phyloP scores from a whole-genome alignment of 2,329 filamentous ascomycete genomes.

The Aspergillus sojae region DNA sequence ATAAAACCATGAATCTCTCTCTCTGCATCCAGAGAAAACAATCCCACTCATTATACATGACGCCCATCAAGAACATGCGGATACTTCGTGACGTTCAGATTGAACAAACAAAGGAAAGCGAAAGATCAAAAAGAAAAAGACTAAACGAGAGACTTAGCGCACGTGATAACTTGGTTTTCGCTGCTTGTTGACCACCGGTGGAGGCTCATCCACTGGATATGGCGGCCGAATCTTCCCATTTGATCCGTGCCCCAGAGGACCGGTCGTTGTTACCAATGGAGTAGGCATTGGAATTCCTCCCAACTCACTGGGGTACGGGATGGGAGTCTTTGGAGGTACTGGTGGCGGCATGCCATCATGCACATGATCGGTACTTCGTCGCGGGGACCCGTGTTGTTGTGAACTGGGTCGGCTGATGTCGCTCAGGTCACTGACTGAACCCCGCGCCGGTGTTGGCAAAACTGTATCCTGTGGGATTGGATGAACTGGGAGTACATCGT shows the following conservation, averaged over 20 bases:
- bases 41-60: background rate
- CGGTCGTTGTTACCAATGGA: conserved; percentile 29
- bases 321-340: conserved; percentile 75
- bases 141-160: conserved; percentile 37
- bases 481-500: conserved; percentile 33
- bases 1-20: background rate
- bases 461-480: conserved; percentile 32
- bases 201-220: conserved; percentile 80
- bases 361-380: conserved; percentile 39
- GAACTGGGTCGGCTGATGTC: conserved; percentile 36
- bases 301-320: conserved; percentile 54
- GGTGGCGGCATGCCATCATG: conserved; percentile 59
- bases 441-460: conserved; percentile 26
- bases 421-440: conserved; percentile 36
- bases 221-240: conserved; percentile 56
- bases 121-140: conserved; percentile 9
- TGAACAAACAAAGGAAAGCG: conserved; percentile 17
- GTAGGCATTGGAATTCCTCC: conserved; percentile 39
- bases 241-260: conserved; percentile 16
- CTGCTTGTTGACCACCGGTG: conserved; percentile 81
- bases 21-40: background rate
- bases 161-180: conserved; percentile 76
- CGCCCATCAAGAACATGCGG: background rate
- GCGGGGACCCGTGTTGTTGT: conserved; percentile 32
- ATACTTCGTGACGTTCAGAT: background rate